Percentiles rank a stretch among this genome's conserved stretches.
phyloP scores from a whole-genome alignment of 2,329 filamentous ascomycete species.

The Fusarium setosum region DNA sequence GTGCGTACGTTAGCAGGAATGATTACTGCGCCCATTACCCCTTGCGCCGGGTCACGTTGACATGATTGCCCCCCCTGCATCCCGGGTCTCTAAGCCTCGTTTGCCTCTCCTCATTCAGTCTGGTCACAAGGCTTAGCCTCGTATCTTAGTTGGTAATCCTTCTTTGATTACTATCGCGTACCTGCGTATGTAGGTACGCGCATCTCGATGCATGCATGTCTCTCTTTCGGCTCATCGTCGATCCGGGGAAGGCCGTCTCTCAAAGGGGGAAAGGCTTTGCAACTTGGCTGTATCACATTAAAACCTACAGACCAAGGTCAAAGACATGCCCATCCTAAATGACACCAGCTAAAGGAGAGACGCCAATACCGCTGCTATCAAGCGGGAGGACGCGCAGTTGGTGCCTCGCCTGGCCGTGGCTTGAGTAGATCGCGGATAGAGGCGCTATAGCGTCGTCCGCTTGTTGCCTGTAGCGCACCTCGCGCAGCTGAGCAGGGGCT shows the following conservation, averaged over 20 bases:
- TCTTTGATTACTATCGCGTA: neutral
- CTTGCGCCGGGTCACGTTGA: conserved; percentile 35
- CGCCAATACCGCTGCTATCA: conserved; percentile 5
- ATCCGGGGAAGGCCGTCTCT: conserved; percentile 10
- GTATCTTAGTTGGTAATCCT: neutral
- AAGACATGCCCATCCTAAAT: neutral
- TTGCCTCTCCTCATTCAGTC: conserved; percentile 3
- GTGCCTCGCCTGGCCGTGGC: conserved; percentile 13
- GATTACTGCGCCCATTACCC: conserved; percentile 17
- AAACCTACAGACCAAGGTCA: conserved; percentile 3
- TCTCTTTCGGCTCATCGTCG: conserved; percentile 21
- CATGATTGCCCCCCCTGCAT: conserved; percentile 29
- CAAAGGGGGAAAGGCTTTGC: neutral
- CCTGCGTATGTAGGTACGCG: neutral
- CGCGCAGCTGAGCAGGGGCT: conserved; percentile 33
- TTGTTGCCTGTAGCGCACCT: conserved; percentile 19
- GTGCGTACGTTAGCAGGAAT: conserved; percentile 1
- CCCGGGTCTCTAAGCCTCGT: conserved; percentile 17
- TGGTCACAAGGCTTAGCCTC: conserved; percentile 22
- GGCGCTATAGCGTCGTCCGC: neutral
- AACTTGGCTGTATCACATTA: conserved; percentile 5
- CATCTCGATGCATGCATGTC: conserved; percentile 12
- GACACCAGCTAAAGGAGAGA: neutral
- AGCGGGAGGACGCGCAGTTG: conserved; percentile 32
- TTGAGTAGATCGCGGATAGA: conserved; percentile 16